Base-by-base conservation (phyloP, 2,329 filamentous ascomycete genomes). In the Aspergillus unguis region DNA sequence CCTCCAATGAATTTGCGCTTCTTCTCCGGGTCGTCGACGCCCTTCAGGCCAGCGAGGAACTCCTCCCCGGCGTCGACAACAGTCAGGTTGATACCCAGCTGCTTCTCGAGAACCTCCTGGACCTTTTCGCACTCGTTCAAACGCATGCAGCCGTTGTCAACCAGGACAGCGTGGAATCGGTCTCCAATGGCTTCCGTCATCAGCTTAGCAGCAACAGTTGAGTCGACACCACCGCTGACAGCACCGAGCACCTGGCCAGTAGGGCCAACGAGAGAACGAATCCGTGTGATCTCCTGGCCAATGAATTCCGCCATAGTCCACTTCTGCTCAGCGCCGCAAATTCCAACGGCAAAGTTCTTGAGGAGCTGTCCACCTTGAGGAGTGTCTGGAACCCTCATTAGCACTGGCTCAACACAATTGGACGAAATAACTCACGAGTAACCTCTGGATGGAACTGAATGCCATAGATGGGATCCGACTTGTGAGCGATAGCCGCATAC, bases 361-460 rank as follows among this genome's bases (percentile, higher is more conserved):
- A 96, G 78, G 4, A 96, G 67, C 28, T 87, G 77, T 7, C 69
- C 86, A 32, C 92, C 91, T 51, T 81, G 77, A 6, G 82, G 65
- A 5, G 66, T 69, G 58, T 69, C 51, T 53, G 10, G 17, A 28
- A 25, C 17, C 23, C 17, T 17, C 26, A 26, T 46, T 43, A 46
- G 42, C 10, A 46, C 17, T 23, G 25, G n/a, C 25, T 11, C n/a
- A 1, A 8, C 11, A 5, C 17, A 6, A 28, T 2, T 23, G n/a
- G 17, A 33, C 23, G 6, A 9, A 17, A 5, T 28, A 17, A 53
- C 51, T 49, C 46, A 53, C 51, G 84, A 10, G 82, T 85, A 50
- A 96, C 81, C 70, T 96, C 92, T 1, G 92, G 91, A 71, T 96
- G 92, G 71, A 96, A 92, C 68, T 96, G 92, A 43, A 96, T 82